These are phyloP conservation scores for Onygenales sp. DNA, from an alignment of 2,329 filamentous ascomycete species.

Conservation along the genomic window DNA sequence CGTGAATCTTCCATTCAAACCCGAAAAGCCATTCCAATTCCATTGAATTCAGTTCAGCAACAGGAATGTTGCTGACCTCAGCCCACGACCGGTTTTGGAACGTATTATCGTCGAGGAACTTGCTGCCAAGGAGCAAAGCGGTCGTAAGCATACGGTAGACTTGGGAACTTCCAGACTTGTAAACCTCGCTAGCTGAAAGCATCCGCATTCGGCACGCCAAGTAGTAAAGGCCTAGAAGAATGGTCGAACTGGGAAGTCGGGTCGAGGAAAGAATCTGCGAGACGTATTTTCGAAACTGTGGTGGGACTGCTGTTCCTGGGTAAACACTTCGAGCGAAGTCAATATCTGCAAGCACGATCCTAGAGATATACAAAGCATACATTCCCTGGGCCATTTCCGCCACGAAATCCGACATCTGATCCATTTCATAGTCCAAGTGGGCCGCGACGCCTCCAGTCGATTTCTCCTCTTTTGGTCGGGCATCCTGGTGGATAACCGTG, in stretches of 20 bases:
- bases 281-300: conserved; percentile 84
- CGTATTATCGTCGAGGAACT: conserved; percentile 93
- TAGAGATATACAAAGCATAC: conserved; percentile 50
- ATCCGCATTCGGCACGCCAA: conserved; percentile 73
- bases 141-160: conserved; percentile 84
- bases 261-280: conserved; percentile 85
- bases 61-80: conserved; percentile 82
- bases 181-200: conserved; percentile 49
- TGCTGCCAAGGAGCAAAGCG: conserved; percentile 77
- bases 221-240: conserved; percentile 83
- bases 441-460: conserved; percentile 80
- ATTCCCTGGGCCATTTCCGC: conserved; percentile 75
- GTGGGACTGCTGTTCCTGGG: conserved; percentile 52
- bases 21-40: conserved; percentile 81
- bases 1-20: conserved; percentile 77
- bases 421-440: conserved; percentile 93
- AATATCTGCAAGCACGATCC: conserved; percentile 52
- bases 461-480: conserved; percentile 50
- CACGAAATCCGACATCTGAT: conserved; percentile 91
- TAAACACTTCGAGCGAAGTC: conserved; percentile 55
- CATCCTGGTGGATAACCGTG: conserved; percentile 17
- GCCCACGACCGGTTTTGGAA: conserved; percentile 97
- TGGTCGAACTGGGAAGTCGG: conserved; percentile 80
- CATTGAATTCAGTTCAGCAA: conserved; percentile 72
- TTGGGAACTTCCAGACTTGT: conserved; percentile 53